These are phyloP conservation scores for Orychophragmus violaceus DNA, from an alignment of 345 rosid genomes.

Conservation along the genomic window DNA sequence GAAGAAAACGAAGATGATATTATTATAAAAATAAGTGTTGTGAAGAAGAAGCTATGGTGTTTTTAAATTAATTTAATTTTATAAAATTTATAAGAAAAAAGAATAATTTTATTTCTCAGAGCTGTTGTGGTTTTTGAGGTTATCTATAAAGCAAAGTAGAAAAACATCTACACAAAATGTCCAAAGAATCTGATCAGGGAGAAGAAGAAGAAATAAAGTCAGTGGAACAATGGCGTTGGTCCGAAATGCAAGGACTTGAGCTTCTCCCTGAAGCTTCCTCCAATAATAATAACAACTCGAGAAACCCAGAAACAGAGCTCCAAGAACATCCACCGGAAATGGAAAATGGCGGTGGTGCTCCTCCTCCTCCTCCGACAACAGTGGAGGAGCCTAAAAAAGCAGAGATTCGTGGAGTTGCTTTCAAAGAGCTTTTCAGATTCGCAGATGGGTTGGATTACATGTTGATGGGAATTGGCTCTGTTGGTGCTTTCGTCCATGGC, in stretches of 20 bases:
- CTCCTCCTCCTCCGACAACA: constrained; percentile 9
- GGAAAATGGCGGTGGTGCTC: constrained; percentile 46
- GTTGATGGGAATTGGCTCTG: constrained; percentile 91
- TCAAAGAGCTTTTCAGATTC: constrained; percentile 85
- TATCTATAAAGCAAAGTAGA: constrained; percentile 36
- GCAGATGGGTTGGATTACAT: constrained; percentile 92
- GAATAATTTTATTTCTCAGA: constrained; percentile 6
- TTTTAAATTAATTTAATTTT: background rate
- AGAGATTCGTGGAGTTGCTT: constrained; percentile 57
- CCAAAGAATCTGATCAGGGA: constrained; percentile 48
- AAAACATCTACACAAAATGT: constrained; percentile 72
- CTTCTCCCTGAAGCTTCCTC: constrained; percentile 46
- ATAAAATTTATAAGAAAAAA: background rate
- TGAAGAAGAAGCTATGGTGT: constrained; percentile 28
- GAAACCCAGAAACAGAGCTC: constrained; percentile 15
- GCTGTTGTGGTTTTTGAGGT: constrained; percentile 30
- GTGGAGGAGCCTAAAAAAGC: constrained; percentile 38
- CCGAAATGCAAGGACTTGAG: constrained; percentile 98
- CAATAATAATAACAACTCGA: constrained; percentile 20
- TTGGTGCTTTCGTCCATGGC: constrained; percentile 93
- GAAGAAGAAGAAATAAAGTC: constrained; percentile 54
- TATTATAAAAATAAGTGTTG: constrained; percentile 26
- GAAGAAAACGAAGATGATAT: constrained; percentile 23
- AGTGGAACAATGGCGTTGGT: constrained; percentile 93
- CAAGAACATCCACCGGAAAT: constrained; percentile 31